Conservation (phyloP, 2,329 filamentous ascomycete genomes). For the Emmonsia crescens region DNA sequence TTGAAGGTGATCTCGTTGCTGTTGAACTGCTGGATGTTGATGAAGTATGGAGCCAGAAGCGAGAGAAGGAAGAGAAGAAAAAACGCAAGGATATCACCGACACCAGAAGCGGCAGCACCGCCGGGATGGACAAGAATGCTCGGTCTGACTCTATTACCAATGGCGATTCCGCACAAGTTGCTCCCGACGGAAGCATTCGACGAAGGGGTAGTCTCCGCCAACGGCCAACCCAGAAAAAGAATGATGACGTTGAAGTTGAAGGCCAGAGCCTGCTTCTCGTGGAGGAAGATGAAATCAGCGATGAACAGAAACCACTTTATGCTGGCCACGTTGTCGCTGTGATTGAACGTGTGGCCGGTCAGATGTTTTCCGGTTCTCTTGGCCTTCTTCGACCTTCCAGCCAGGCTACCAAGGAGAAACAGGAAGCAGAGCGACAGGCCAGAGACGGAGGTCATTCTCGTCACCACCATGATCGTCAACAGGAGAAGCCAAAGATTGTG, state of each 20-base stretch:
- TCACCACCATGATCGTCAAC: slow-evolving; percentile 68
- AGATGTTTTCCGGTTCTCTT: slow-evolving; percentile 97
- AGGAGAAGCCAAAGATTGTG: slow-evolving; percentile 98
- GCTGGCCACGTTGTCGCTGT: slow-evolving; percentile 96
- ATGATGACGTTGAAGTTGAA: slow-evolving; percentile 97
- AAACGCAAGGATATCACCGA: slow-evolving; percentile 98
- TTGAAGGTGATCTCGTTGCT: slow-evolving; percentile 91
- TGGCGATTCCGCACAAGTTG: slow-evolving; percentile 50
- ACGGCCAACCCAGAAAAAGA: slow-evolving; percentile 98
- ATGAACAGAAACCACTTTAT: slow-evolving; percentile 94
- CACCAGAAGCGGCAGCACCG: slow-evolving; percentile 65
- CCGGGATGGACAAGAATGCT: slow-evolving; percentile 53
- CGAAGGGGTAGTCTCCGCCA: slow-evolving; percentile 91
- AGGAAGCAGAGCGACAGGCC: slow-evolving; percentile 88
- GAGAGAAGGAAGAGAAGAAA: slow-evolving; percentile 99
- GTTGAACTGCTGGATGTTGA: slow-evolving; percentile 95
- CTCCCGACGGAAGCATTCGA: slow-evolving; percentile 72
- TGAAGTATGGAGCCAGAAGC: slow-evolving; percentile 97
- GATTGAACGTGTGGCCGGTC: slow-evolving; percentile 89
- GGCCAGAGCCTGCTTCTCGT: slow-evolving; percentile 93
- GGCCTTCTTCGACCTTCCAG: slow-evolving; percentile 90
- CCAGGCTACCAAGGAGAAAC: slow-evolving; percentile 98
- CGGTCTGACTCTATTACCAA: slow-evolving; percentile 48
- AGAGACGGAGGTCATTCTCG: slow-evolving; percentile 67
- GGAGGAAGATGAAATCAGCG: slow-evolving; percentile 97